Evolutionary conservation across 1,139 yeast species (phyloP).

Genomic region (Meyerozyma athensensis): DNA sequence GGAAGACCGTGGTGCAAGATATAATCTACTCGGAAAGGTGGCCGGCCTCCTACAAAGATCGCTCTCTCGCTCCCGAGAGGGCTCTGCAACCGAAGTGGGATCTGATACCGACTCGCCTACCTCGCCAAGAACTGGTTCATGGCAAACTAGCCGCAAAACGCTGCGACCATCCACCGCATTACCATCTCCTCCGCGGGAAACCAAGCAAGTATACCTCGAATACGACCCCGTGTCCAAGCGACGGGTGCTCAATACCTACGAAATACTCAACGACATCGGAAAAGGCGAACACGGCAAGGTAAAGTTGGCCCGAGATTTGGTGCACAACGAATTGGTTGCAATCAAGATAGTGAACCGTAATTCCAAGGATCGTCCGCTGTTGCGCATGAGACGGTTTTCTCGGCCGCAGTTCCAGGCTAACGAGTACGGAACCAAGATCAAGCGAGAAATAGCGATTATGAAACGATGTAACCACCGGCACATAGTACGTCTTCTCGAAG

Average conservation of each 20-base stretch:
- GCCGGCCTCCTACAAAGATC: slow-evolving; percentile 27
- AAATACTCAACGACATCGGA: slow-evolving; percentile 82
- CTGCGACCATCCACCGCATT: slow-evolving; percentile 6
- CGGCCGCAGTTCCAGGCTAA: slow-evolving; percentile 13
- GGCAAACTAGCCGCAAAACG: slow-evolving; percentile 3
- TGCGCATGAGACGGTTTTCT: slow-evolving; percentile 41
- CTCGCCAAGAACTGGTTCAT: slow-evolving; percentile 4
- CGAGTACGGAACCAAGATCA: slow-evolving; percentile 63
- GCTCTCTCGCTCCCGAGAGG: slow-evolving; percentile 15
- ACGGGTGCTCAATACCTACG: slow-evolving; percentile 85
- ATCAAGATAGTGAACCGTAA: slow-evolving; percentile 87
- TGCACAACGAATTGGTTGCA: slow-evolving; percentile 74
- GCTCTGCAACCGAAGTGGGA: slow-evolving; percentile 13
- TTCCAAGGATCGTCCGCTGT: slow-evolving; percentile 49
- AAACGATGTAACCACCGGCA: slow-evolving; percentile 90
- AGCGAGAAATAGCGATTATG: slow-evolving; percentile 93
- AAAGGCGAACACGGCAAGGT: slow-evolving; percentile 98
- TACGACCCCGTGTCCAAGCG: slow-evolving; percentile 86
- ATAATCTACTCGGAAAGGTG: slow-evolving; percentile 29
- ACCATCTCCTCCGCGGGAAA: slow-evolving; percentile 41
- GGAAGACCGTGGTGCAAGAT: slow-evolving; percentile 18
- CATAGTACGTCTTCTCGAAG: slow-evolving; percentile 82
- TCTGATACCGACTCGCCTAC: slow-evolving; percentile 2
- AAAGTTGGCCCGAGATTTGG: slow-evolving; percentile 75
- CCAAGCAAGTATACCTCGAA: slow-evolving; percentile 73